Evolutionary conservation across 805 yeast species (phyloP).

Genomic region (Candida boleticola): DNA sequence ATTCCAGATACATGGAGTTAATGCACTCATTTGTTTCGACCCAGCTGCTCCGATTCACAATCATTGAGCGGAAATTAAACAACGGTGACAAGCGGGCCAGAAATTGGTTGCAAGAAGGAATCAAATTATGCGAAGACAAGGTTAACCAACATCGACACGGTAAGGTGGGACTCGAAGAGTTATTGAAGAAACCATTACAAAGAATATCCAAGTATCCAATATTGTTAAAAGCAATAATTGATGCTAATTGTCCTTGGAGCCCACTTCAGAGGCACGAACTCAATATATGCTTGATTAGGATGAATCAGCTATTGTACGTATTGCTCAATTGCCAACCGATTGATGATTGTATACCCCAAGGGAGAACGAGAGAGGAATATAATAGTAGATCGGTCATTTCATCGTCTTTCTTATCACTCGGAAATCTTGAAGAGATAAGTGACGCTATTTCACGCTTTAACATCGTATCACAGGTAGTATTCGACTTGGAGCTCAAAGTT

Average conservation of each 20-base stretch:
- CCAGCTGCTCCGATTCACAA: slow-evolving; percentile 7
- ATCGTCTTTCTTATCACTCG: neutral
- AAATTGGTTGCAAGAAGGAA: too few relatives aligned
- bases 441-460: neutral
- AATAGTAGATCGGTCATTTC: too few relatives aligned
- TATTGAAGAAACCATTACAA: slow-evolving; percentile 45
- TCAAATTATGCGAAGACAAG: too few relatives aligned
- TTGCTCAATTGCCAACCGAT: slow-evolving; percentile 7
- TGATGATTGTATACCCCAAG: too few relatives aligned
- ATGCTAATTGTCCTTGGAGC: slow-evolving; percentile 8
- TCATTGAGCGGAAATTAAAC: slow-evolving; percentile 19
- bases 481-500: too few relatives aligned
- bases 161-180: too few relatives aligned
- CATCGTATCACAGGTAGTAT: too few relatives aligned
- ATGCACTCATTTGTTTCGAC: slow-evolving; percentile 7
- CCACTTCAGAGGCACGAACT: slow-evolving; percentile 11
- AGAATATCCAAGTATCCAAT: slow-evolving; percentile 37
- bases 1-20: slow-evolving; percentile 2
- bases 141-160: too few relatives aligned
- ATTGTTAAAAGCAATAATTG: slow-evolving; percentile 16
- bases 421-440: neutral
- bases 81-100: too few relatives aligned
- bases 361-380: too few relatives aligned
- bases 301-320: slow-evolving; percentile 14
- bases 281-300: slow-evolving; percentile 17